These are phyloP conservation scores for Populus alba DNA, from an alignment of 345 rosid species.

Conservation along the genomic window DNA sequence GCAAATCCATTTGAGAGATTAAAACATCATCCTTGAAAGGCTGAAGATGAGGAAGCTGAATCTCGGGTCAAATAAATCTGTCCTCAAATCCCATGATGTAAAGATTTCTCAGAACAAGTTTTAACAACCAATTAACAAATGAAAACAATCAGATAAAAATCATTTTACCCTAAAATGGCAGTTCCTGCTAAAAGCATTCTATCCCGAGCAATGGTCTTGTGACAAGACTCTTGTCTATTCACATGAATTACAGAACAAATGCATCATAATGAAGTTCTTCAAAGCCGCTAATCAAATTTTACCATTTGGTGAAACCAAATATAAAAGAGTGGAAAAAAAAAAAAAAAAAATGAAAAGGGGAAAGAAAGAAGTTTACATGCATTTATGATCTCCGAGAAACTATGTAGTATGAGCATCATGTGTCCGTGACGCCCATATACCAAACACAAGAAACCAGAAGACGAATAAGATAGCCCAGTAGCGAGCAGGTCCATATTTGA, in stretches of 20 bases:
- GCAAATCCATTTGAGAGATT: neutral
- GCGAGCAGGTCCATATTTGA: conserved; percentile 95
- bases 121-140: neutral
- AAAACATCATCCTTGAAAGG: neutral
- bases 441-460: conserved; percentile 98
- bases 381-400: neutral
- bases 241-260: neutral
- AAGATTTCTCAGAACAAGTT: neutral
- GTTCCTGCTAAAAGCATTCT: neutral
- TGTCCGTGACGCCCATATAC: conserved; percentile 89
- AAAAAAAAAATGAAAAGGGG: neutral
- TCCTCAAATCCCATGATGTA: neutral
- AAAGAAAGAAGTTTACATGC: neutral
- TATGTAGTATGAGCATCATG: conserved; percentile 47
- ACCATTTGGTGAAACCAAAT: neutral
- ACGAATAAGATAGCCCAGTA: conserved; percentile 96
- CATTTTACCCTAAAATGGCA: neutral
- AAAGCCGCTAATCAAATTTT: neutral
- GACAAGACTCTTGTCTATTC: too few relatives aligned
- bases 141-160: neutral
- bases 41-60: neutral
- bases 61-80: neutral
- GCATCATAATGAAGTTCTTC: neutral
- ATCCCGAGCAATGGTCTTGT: neutral
- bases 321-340: neutral